phyloP scores from a whole-genome alignment of 345 rosid species.

The Salix suchowensis region DNA sequence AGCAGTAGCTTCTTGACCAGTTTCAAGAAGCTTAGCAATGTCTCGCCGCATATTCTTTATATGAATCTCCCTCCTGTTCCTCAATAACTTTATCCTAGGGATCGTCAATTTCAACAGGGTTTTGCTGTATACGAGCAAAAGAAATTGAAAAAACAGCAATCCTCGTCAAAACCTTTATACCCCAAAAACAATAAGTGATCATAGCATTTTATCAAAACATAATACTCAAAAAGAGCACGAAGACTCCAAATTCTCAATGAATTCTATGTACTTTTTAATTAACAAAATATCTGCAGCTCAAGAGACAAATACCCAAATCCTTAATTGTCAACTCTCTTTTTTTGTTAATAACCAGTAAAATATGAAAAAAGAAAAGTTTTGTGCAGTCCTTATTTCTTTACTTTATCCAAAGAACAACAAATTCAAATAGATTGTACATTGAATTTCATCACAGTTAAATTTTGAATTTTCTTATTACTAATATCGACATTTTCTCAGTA shows the following conservation, averaged over 20 bases:
- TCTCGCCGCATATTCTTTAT: conserved; percentile 87
- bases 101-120: conserved; percentile 74
- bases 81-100: conserved; percentile 77
- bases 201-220: neutral
- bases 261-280: neutral
- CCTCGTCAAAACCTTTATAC: too few species aligned
- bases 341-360: too few species aligned
- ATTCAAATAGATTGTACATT: neutral
- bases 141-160: neutral
- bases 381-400: neutral
- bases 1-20: conserved; percentile 98
- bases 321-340: neutral
- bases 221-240: neutral
- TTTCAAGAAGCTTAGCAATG: conserved; percentile 91
- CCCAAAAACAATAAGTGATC: neutral
- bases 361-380: too few species aligned
- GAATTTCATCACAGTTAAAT: neutral
- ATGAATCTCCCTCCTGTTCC: conserved; percentile 92
- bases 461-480: neutral
- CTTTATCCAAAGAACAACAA: neutral
- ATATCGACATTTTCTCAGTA: neutral
- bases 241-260: neutral
- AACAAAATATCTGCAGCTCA: neutral
- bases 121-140: conserved; percentile 49
- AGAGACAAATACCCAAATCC: neutral